These are phyloP conservation scores for Xylaria sp. DNA, from an alignment of 2,329 filamentous ascomycete species.

Conservation along the genomic window DNA sequence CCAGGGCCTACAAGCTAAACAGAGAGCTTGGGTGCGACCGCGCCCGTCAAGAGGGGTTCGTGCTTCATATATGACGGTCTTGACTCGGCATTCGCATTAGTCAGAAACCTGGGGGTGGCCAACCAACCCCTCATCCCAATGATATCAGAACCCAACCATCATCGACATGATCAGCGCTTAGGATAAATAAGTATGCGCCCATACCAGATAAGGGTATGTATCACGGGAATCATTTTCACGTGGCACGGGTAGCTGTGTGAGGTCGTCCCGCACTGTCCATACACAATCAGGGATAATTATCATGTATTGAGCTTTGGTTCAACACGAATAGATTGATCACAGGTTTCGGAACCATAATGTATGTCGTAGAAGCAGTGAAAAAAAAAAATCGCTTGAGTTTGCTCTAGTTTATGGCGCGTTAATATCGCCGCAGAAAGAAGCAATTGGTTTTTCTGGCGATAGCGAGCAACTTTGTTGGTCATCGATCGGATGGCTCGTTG, in stretches of 20 bases:
- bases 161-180: slow-evolving; percentile 27
- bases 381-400: no score
- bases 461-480: background rate
- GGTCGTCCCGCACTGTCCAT: background rate
- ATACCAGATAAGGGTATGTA: background rate
- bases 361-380: background rate
- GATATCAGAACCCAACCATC: slow-evolving; percentile 37
- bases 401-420: background rate
- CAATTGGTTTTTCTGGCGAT: background rate
- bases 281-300: no score
- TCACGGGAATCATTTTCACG: slow-evolving; percentile 5
- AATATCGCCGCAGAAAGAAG: background rate
- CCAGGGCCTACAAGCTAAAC: background rate
- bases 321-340: background rate
- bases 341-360: background rate
- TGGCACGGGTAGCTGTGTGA: slow-evolving; percentile 5
- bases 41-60: background rate
- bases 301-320: background rate
- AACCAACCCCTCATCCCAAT: slow-evolving; percentile 37
- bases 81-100: slow-evolving; percentile 24
- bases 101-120: slow-evolving; percentile 16
- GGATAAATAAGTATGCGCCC: no score
- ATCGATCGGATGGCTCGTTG: background rate
- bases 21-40: background rate
- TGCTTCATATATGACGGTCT: slow-evolving; percentile 29